Conservation (phyloP, 164 flowering plant species). For the Stephania yunnanensis region DNA sequence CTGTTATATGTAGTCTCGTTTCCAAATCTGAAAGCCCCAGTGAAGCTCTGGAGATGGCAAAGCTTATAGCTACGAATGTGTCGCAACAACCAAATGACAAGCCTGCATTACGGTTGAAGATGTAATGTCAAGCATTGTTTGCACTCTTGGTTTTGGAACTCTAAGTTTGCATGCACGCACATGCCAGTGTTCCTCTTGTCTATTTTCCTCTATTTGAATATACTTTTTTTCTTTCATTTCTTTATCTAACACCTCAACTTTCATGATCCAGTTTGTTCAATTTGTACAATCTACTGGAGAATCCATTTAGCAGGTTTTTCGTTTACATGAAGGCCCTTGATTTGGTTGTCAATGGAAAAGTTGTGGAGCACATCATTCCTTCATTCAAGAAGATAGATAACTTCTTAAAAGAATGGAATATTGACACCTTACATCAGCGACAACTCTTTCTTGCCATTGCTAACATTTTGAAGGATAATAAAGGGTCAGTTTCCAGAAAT, state of each 20-base stretch:
- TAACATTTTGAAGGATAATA: conserved; percentile 66
- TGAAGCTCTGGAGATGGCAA: conserved; percentile 76
- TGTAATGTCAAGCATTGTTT: conserved; percentile 35
- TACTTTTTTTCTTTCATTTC: background rate
- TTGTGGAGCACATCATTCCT: conserved; percentile 64
- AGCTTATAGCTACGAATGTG: conserved; percentile 58
- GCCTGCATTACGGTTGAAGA: conserved; percentile 84
- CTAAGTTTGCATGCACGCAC: too few relatives aligned
- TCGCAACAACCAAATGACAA: conserved; percentile 70
- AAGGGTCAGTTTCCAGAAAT: conserved; percentile 40
- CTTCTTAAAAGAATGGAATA: conserved; percentile 87
- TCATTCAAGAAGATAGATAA: conserved; percentile 80
- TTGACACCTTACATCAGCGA: conserved; percentile 67
- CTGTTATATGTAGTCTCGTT: conserved; percentile 82
- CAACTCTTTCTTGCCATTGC: conserved; percentile 66
- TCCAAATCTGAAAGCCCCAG: conserved; percentile 63
- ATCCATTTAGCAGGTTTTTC: conserved; percentile 64
- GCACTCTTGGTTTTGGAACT: background rate
- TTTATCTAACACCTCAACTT: conserved; percentile 10
- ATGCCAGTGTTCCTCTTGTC: too few relatives aligned
- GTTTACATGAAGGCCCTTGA: conserved; percentile 79
- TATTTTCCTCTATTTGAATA: too few relatives aligned
- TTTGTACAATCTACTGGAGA: conserved; percentile 79
- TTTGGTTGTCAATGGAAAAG: conserved; percentile 72
- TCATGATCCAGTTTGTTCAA: conserved; percentile 68